A percentile compares a stretch with the other conserved stretches of the same genome.
These are phyloP conservation scores for Hypomontagnella submonticulosa DNA, from an alignment of 495 filamentous ascomycete genomes.

Conservation along the genomic window DNA sequence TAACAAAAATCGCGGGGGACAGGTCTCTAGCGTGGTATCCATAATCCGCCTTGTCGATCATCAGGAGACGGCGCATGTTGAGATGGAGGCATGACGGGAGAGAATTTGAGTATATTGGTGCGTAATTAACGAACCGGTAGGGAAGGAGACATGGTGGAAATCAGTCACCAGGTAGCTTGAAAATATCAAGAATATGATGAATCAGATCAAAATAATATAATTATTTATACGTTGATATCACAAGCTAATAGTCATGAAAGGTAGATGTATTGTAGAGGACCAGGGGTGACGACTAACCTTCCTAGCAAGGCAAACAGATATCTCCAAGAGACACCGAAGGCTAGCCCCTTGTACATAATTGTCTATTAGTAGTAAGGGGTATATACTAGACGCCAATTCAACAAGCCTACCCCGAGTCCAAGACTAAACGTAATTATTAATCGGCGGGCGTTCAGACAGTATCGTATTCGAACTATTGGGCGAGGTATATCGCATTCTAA, in stretches of 20 bases:
- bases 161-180: too few relatives aligned
- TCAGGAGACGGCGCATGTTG: conserved; percentile 28
- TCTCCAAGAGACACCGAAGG: conserved; percentile 5
- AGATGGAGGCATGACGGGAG: neutral
- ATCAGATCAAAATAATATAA: too few relatives aligned
- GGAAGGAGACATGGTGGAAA: too few relatives aligned
- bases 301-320: conserved; percentile 24
- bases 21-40: conserved; percentile 5
- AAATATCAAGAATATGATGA: too few relatives aligned
- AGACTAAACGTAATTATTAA: too few relatives aligned
- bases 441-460: neutral
- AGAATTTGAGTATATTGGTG: conserved; percentile 6
- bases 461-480: neutral
- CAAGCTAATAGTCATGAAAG: neutral
- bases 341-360: neutral
- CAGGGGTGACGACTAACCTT: conserved; percentile 23
- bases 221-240: too few relatives aligned
- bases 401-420: conserved; percentile 3
- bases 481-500: neutral
- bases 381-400: conserved; percentile 3
- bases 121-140: neutral
- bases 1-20: conserved; percentile 27
- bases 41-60: conserved; percentile 27
- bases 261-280: conserved; percentile 15
- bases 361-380: conserved; percentile 1